Base-by-base conservation (phyloP, 1,284 basidiomycete genomes). In the Microbotryum violaceum region DNA sequence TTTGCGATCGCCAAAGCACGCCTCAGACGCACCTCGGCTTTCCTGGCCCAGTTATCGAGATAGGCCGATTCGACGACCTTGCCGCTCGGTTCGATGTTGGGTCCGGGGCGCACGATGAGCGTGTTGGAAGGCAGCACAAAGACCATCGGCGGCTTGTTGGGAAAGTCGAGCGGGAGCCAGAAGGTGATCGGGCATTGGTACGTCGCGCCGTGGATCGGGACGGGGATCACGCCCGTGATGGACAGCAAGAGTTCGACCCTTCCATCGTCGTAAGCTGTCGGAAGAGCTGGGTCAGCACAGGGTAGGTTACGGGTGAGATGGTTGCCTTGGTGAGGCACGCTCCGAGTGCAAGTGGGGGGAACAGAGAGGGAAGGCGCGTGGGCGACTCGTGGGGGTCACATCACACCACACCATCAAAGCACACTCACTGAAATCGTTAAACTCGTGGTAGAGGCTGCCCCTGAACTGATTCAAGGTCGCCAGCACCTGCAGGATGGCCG, bases 161-260 rank as follows among this genome's bases (percentile, higher is more conserved):
- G 91, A 73, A 90, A 94, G 49, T 89, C 86, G 63, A 82, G 81
- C 6, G 89, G 82, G 49, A 96, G 70, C 94, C 94, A 98, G 65
- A 96, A 70, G 18, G 88, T 83, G 70, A 98, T 77, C 3, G 96
- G 94, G 69, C 98, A 97, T 75, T 98, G 90, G 79, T 99, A 99
- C 1, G 86, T 82, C 0, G 83, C 78, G 5, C 80, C 79, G 56
- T 86, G 83, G 77, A 85, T 97, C 0, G 81, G 75, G 68, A 98
- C 93, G 2, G 91, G 93, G 0, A 99, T 79, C 1, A 97, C 85
- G 12, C 96, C 96, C 70, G 93, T 88, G 2, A 97, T 71, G 62
- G 88, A 91, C 61, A 98, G 83, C 18, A 99, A 82, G 9, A 97
- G 81, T 71, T 92, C 89, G 0, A 90, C 87, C 46, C 93, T 84